Conservation (phyloP, 306 rosid species). For the Ceratonia siliqua region DNA sequence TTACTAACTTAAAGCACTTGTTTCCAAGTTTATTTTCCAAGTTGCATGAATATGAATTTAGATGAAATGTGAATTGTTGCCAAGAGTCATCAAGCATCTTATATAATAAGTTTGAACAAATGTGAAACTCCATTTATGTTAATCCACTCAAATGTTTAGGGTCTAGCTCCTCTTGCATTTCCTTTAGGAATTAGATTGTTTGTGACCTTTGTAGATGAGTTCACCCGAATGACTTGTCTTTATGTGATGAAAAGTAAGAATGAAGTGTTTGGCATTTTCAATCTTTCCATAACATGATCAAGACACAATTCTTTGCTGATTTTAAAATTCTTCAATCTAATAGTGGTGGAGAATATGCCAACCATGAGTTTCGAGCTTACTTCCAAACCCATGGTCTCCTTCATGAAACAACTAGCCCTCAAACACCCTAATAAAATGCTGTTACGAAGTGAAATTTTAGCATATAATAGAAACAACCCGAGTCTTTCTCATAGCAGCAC, state of each 20-base stretch:
- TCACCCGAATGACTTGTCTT: background rate
- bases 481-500: background rate
- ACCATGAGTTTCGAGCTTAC: background rate
- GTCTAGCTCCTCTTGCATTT: background rate
- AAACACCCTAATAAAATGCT: background rate
- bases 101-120: background rate
- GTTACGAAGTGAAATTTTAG: background rate
- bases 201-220: conserved; percentile 4
- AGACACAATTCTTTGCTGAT: background rate
- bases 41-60: no score
- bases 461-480: background rate
- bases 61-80: background rate
- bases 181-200: background rate
- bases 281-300: background rate
- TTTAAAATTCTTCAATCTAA: background rate
- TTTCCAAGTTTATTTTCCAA: background rate
- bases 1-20: background rate
- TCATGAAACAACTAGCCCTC: background rate
- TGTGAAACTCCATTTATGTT: background rate
- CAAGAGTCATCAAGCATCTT: background rate
- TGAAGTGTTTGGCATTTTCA: background rate
- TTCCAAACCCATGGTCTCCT: background rate
- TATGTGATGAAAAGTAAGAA: background rate
- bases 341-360: background rate
- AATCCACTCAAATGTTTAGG: conserved; percentile 8